phyloP scores from a whole-genome alignment of 345 rosid species.

The Moricandia moricandioides region DNA sequence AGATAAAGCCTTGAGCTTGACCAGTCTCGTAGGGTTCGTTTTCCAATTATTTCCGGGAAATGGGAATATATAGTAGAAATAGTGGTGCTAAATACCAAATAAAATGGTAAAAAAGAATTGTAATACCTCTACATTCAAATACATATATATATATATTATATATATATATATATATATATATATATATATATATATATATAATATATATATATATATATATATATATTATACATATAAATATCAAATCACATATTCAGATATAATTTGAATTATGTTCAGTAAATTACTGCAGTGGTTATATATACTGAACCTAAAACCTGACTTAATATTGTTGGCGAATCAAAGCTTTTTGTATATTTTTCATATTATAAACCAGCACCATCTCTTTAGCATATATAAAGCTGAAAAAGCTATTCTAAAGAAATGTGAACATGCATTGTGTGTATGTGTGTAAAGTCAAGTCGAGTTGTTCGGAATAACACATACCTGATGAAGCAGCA shows the following conservation, averaged over 20 bases:
- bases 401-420: constrained; percentile 27
- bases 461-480: constrained; percentile 4
- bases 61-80: neutral
- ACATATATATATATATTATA: too few relatives aligned
- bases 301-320: neutral
- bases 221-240: neutral
- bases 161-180: neutral
- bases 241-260: neutral
- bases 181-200: neutral
- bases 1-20: constrained; percentile 28
- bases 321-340: neutral
- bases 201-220: too few relatives aligned
- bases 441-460: constrained; percentile 11
- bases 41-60: constrained; percentile 3
- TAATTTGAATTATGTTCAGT: neutral
- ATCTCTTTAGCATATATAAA: constrained; percentile 34
- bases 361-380: neutral
- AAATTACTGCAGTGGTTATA: neutral
- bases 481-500: constrained; percentile 77
- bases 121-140: neutral
- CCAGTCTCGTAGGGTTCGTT: constrained; percentile 26
- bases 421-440: constrained; percentile 20
- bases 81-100: neutral
- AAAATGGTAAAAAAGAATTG: neutral
- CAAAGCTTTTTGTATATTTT: neutral